Evolutionary conservation across 225 moss, liverwort and hornwort species (phyloP), one percentile per base, ranked within the genome.

Genomic region (Lunularia cruciata): DNA sequence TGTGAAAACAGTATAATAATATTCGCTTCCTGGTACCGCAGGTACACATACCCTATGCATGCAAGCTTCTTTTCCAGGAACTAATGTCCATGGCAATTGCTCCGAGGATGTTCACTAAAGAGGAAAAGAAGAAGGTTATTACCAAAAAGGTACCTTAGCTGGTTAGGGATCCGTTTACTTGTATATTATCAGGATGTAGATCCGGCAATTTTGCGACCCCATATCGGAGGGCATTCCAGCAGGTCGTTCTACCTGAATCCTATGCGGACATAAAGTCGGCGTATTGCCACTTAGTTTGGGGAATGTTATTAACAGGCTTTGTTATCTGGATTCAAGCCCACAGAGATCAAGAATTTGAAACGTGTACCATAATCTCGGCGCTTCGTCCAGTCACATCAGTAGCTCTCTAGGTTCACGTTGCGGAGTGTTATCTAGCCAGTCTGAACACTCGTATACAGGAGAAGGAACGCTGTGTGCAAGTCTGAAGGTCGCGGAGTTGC

Each of bases 1-100:
- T 43, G 11, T 43, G 3, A 43, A 6, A 43, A 10, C 18, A 16
- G 18, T 15, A 6, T 4, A 49, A 42, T 40, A 40, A 25, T 26
- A 26, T 12, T 42, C 63, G 3, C 7, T 18, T 27, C 37, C 72
- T 57, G 67, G 25, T 77, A 18, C 31, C 43, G 60, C 87, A 89
- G 89, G 90, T 88, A 69, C 98, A 93, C 67, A 98, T 98, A 48
- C 98, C 98, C 43, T 98, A 98, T 78, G 98, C 98, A 56, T 98
- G 93, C 83, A 98, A 98, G 84, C 90, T 98, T 37, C 80, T 95
- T 53, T 95, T 95, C 79, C 91, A 95, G 70, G 90, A 94, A 81
- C 72, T 94, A 69, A 94, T 94, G 94, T 94, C 94, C 11, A 94
- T 94, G 90, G 89, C 94, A 45, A 91, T 94, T 56, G 94, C 94